A percentile compares a stretch with the other conserved stretches of the same genome.
phyloP scores from a whole-genome alignment of 352 stramenopile species.

The Phytophthora sp. region DNA sequence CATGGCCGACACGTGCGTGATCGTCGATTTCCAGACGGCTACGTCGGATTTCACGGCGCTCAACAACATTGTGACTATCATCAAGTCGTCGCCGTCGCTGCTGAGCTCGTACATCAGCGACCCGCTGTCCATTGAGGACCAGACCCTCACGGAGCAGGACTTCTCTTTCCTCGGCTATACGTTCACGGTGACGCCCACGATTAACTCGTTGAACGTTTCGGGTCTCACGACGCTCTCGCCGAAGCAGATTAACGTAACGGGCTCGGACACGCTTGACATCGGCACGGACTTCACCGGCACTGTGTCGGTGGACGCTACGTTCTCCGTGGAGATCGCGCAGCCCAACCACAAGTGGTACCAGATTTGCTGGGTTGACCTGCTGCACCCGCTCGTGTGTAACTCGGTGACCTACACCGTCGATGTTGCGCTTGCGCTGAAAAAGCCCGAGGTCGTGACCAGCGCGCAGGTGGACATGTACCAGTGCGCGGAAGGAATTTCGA shows the following conservation, averaged over 20 bases:
- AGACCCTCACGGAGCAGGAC: conserved; percentile 48
- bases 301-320: conserved; percentile 35
- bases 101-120: conserved; percentile 45
- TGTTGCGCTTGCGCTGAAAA: conserved; percentile 41
- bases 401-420: conserved; percentile 42
- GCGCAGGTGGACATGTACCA: conserved; percentile 46
- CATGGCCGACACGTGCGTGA: conserved; percentile 39
- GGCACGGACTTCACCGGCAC: conserved; percentile 54
- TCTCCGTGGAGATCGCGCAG: conserved; percentile 57
- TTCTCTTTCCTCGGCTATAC: conserved; percentile 58
- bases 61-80: conserved; percentile 54
- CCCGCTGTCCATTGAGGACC: conserved; percentile 41
- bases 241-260: conserved; percentile 56
- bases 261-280: conserved; percentile 39
- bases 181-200: conserved; percentile 57
- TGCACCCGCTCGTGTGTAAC: conserved; percentile 43
- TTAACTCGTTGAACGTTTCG: conserved; percentile 51
- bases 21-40: conserved; percentile 50
- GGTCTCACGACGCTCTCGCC: conserved; percentile 51
- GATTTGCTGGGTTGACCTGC: conserved; percentile 59
- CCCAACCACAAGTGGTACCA: conserved; percentile 66
- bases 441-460: conserved; percentile 36
- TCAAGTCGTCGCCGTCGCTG: conserved; percentile 41
- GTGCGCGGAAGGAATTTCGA: conserved; percentile 33
- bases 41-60: conserved; percentile 49